Evolutionary conservation across 768 basidiomycete genomes (phyloP).

Genomic region (Goffeauzyma gilvescens): DNA sequence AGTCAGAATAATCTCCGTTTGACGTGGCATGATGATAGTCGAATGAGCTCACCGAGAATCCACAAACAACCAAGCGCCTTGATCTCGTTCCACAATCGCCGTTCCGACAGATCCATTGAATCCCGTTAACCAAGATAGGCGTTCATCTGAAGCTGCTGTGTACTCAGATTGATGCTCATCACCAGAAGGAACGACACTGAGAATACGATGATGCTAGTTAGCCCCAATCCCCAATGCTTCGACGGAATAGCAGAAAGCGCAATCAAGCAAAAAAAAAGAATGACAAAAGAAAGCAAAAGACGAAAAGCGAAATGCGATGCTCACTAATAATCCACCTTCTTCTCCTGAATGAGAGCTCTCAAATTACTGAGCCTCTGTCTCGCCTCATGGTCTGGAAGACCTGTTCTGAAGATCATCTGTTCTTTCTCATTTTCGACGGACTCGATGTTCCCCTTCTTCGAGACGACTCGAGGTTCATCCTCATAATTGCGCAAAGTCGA

Average conservation of each 20-base stretch:
- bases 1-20: too few species aligned
- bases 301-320: too few species aligned
- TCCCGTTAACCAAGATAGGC: conserved; percentile 21
- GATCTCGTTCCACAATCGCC: conserved; percentile 13
- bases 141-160: conserved; percentile 19
- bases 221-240: not conserved
- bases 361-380: conserved; percentile 14
- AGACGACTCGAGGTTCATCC: not conserved
- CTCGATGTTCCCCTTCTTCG: not conserved
- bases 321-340: conserved; percentile 29
- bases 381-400: not conserved
- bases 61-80: conserved; percentile 21
- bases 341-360: conserved; percentile 15
- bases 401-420: not conserved
- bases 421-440: not conserved
- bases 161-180: conserved; percentile 31
- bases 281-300: not conserved
- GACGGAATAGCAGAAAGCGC: not conserved
- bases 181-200: conserved; percentile 25
- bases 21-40: too few species aligned
- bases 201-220: not conserved
- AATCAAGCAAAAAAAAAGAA: not conserved
- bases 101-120: conserved; percentile 28
- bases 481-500: not conserved
- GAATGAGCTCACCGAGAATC: conserved; percentile 14